Percentiles rank a stretch among this genome's conserved stretches.
Evolutionary conservation across 305 asterid species (phyloP).

Genomic region (Andrographis paniculata): DNA sequence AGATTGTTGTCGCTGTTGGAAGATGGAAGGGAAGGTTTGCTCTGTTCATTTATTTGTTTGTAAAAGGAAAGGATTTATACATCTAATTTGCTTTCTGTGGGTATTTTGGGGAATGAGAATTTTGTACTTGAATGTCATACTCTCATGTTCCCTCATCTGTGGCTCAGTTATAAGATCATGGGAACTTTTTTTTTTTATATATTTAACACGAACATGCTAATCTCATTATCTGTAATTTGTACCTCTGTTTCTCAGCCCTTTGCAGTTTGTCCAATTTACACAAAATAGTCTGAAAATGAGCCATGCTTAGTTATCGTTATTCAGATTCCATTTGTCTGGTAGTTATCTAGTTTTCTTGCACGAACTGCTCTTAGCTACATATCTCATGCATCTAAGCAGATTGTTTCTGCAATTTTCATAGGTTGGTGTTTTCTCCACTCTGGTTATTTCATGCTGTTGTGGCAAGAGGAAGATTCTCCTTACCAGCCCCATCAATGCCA

Average conservation of each 20-base stretch:
- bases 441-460: conserved; percentile 93
- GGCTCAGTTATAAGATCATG: neutral
- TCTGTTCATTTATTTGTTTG: neutral
- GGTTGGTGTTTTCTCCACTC: conserved; percentile 74
- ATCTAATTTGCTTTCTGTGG: neutral
- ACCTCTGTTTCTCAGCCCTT: too few species aligned
- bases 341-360: conserved; percentile 9
- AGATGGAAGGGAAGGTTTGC: neutral
- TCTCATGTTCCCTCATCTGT: neutral
- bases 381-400: conserved; percentile 4
- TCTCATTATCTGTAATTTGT: too few species aligned
- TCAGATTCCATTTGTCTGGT: neutral
- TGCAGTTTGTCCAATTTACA: too few species aligned
- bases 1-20: neutral
- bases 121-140: too few species aligned
- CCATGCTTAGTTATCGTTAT: neutral
- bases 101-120: neutral
- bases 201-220: too few species aligned
- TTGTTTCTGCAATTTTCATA: conserved; percentile 23
- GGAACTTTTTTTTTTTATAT: neutral
- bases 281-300: neutral
- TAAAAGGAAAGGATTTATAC: neutral
- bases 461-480: conserved; percentile 95
- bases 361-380: neutral
- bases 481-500: conserved; percentile 97